Evolutionary conservation across 2,329 filamentous ascomycete species (phyloP).

Genomic region (Dothidotthia symphoricarpi): DNA sequence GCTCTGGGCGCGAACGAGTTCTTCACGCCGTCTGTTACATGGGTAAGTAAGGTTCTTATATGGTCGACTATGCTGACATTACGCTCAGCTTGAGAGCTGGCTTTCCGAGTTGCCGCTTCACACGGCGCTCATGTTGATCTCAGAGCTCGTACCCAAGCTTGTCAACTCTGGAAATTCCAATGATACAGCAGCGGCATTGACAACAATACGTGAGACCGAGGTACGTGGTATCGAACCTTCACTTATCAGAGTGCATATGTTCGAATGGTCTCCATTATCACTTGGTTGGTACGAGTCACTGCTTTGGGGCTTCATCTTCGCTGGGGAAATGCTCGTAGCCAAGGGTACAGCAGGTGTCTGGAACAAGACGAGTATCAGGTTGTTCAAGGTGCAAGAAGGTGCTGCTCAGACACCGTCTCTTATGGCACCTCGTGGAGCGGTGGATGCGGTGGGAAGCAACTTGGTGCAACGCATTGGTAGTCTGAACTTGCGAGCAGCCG

Average conservation of each 20-base stretch:
- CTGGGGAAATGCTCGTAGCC: constrained; percentile 81
- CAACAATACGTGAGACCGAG: constrained; percentile 59
- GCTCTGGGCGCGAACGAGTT: constrained; percentile 56
- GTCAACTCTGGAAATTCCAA: constrained; percentile 48
- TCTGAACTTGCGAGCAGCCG: constrained; percentile 63
- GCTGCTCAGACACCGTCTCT: constrained; percentile 76
- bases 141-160: constrained; percentile 51
- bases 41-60: constrained; percentile 50
- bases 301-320: constrained; percentile 90
- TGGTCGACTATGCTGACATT: constrained; percentile 18
- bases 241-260: constrained; percentile 76
- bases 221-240: constrained; percentile 73
- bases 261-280: constrained; percentile 88
- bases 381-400: constrained; percentile 88
- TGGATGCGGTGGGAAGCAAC: constrained; percentile 89
- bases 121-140: constrained; percentile 77
- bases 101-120: constrained; percentile 87
- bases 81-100: constrained; percentile 76
- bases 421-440: constrained; percentile 81
- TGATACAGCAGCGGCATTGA: constrained; percentile 43
- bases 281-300: constrained; percentile 95
- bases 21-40: constrained; percentile 77
- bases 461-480: constrained; percentile 83
- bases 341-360: constrained; percentile 89
- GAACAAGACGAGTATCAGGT: constrained; percentile 83